These are phyloP conservation scores for Hypsizygus ulmarius DNA, from an alignment of 1,284 basidiomycete species.

Conservation along the genomic window DNA sequence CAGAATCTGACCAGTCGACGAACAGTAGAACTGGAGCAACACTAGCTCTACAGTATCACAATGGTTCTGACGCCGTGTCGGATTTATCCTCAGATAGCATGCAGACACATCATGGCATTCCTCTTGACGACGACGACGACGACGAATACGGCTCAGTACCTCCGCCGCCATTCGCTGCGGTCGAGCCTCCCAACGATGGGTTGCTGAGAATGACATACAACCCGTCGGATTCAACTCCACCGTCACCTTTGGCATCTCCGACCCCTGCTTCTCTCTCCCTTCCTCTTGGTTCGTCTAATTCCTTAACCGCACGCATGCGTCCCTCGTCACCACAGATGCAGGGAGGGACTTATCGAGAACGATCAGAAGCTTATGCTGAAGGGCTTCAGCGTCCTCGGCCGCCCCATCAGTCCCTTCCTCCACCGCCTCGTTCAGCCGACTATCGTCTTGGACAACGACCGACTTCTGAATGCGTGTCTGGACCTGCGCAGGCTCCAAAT, in stretches of 20 bases:
- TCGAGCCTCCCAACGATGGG: constrained; percentile 39
- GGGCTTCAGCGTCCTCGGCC: constrained; percentile 1
- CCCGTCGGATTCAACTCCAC: constrained; percentile 24
- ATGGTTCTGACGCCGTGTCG: too few relatives aligned
- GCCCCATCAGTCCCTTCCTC: constrained; percentile 20
- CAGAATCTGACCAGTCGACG: background rate
- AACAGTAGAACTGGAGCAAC: background rate
- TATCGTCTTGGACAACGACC: constrained; percentile 13
- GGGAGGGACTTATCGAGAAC: background rate
- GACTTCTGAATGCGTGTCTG: constrained; percentile 1
- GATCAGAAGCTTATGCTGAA: background rate
- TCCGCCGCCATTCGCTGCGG: constrained; percentile 43
- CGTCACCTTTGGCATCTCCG: constrained; percentile 30
- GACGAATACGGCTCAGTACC: constrained; percentile 30
- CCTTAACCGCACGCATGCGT: background rate
- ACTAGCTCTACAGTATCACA: background rate
- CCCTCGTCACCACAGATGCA: background rate
- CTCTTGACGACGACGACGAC: constrained; percentile 23
- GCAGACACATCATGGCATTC: constrained; percentile 10
- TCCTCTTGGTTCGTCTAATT: constrained; percentile 5
- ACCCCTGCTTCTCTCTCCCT: constrained; percentile 8
- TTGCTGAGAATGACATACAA: constrained; percentile 21
- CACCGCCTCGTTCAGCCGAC: constrained; percentile 11
- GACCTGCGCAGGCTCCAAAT: too few relatives aligned
- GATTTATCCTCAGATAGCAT: background rate